These are phyloP conservation scores for Eucalyptus melliodora DNA, from an alignment of 345 rosid genomes.

Conservation along the genomic window DNA sequence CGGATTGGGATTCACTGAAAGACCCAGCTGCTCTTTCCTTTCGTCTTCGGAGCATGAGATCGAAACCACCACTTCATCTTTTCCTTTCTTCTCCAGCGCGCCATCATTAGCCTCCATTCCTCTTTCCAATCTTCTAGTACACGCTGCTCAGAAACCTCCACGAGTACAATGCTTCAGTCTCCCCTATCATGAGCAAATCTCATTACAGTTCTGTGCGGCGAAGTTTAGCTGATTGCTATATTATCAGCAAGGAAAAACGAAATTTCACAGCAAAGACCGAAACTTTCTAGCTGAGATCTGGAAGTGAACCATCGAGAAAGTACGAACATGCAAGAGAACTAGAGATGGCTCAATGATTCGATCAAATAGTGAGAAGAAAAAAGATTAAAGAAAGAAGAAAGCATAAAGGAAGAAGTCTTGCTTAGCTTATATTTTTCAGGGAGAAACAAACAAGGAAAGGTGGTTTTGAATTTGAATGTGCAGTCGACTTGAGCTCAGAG, in stretches of 20 bases:
- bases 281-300: background rate
- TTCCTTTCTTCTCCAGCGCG: background rate
- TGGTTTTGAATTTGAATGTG: background rate
- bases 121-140: background rate
- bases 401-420: background rate
- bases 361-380: background rate
- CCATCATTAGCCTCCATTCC: background rate
- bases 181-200: background rate
- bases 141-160: background rate
- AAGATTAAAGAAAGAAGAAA: background rate
- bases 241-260: background rate
- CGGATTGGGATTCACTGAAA: background rate
- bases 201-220: background rate
- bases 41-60: background rate
- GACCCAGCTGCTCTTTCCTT: background rate
- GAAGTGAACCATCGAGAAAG: background rate
- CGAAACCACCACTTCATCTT: background rate
- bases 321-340: background rate
- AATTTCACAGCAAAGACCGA: background rate
- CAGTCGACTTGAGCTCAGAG: background rate
- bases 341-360: background rate
- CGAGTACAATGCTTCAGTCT: background rate
- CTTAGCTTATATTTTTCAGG: background rate
- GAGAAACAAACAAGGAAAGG: background rate
- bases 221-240: background rate